phyloP scores from a whole-genome alignment of 2,329 filamentous ascomycete genomes.

The Monilinia laxa region DNA sequence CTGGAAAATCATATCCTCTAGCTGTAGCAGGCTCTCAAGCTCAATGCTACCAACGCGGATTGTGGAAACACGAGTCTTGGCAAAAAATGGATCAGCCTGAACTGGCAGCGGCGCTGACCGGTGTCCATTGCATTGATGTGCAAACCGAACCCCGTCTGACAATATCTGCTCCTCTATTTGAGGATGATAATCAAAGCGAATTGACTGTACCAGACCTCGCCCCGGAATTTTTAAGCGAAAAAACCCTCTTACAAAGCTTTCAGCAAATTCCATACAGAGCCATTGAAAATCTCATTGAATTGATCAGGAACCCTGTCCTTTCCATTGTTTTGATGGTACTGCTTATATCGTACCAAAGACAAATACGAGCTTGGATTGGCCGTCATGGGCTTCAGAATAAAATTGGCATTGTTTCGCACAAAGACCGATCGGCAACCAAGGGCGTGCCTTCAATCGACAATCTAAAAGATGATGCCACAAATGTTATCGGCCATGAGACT shows the following conservation, averaged over 20 bases:
- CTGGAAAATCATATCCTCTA: conserved; percentile 79
- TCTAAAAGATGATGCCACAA: not conserved
- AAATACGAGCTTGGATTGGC: conserved; percentile 40
- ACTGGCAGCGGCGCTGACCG: conserved; percentile 62
- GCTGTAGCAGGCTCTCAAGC: conserved; percentile 66
- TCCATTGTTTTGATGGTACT: conserved; percentile 41
- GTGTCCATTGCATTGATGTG: conserved; percentile 65
- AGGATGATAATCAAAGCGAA: conserved; percentile 36
- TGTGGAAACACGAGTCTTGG: conserved; percentile 47
- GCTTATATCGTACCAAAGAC: conserved; percentile 33
- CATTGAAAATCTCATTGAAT: conserved; percentile 52
- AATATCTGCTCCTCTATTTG: conserved; percentile 43
- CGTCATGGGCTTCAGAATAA: conserved; percentile 22
- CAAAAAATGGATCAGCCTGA: conserved; percentile 45
- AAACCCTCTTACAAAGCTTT: conserved; percentile 50
- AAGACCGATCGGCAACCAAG: conserved; percentile 30
- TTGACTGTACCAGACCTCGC: conserved; percentile 25
- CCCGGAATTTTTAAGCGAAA: conserved; percentile 42
- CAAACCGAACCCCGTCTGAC: conserved; percentile 47
- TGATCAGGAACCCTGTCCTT: conserved; percentile 53
- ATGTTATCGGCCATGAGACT: not conserved
- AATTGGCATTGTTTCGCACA: conserved; percentile 15
- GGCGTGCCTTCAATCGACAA: conserved; percentile 22
- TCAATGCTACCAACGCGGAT: conserved; percentile 55
- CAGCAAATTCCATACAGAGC: conserved; percentile 53